Evolutionary conservation across 75 land plant species (phyloP).

Genomic region (Pinus taeda): DNA sequence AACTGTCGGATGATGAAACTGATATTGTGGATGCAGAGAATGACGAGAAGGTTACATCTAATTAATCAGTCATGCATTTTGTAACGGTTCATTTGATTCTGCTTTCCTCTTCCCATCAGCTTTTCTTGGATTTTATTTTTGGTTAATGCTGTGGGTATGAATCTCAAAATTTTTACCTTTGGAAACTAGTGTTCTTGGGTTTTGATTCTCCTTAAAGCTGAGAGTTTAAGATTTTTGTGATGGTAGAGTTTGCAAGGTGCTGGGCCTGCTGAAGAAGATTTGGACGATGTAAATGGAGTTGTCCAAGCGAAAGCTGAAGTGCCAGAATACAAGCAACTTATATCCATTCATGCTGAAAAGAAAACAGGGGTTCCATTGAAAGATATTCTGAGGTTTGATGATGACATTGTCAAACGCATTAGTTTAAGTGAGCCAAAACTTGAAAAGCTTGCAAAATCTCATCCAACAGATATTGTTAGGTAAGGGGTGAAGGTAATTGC

Average conservation of each 20-base stretch:
- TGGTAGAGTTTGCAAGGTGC: constrained; percentile 2
- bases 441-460: constrained; percentile 30
- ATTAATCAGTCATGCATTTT: constrained; percentile 2
- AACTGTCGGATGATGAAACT: constrained; percentile 31
- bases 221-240: not conserved
- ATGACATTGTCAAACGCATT: constrained; percentile 46
- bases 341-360: constrained; percentile 70
- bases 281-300: constrained; percentile 28
- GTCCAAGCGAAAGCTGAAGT: constrained; percentile 21
- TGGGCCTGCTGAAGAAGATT: constrained; percentile 14
- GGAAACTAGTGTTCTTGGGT: not conserved
- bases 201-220: not conserved
- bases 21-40: constrained; percentile 13
- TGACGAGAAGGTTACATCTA: constrained; percentile 1
- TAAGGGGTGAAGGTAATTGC: constrained; percentile 8
- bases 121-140: not conserved
- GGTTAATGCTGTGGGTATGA: not conserved
- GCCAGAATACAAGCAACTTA: constrained; percentile 55
- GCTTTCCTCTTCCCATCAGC: not conserved
- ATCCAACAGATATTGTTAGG: constrained; percentile 47
- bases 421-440: constrained; percentile 70
- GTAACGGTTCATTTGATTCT: not conserved
- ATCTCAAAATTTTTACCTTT: not conserved
- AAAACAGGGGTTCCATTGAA: constrained; percentile 32
- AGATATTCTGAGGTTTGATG: constrained; percentile 32